Percentiles rank a stretch among this genome's conserved stretches.
Conservation (phyloP, 495 filamentous ascomycete genomes). For the Aspergillus campestris region DNA sequence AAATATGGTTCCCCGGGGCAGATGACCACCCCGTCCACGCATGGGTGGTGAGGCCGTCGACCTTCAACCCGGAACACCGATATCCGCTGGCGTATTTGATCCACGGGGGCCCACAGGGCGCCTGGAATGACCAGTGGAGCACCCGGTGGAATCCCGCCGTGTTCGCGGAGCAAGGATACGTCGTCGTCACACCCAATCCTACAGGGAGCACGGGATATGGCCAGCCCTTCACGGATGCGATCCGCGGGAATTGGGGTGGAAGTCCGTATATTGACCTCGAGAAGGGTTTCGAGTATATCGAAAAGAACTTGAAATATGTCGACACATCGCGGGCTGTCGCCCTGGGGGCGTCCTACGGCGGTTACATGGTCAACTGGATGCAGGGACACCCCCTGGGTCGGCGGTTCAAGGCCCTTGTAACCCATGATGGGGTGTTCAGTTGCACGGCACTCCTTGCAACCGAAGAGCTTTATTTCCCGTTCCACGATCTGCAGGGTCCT, state of each 20-base stretch:
- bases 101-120: constrained; percentile 82
- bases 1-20: constrained; percentile 63
- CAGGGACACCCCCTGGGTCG: constrained; percentile 48
- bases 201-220: constrained; percentile 84
- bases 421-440: constrained; percentile 84
- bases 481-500: constrained; percentile 72
- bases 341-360: constrained; percentile 78
- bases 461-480: constrained; percentile 85
- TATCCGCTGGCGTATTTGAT: constrained; percentile 81
- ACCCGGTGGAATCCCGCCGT: constrained; percentile 88
- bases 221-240: constrained; percentile 68
- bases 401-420: constrained; percentile 83
- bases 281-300: constrained; percentile 69
- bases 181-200: constrained; percentile 81
- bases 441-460: constrained; percentile 64
- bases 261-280: constrained; percentile 74
- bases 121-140: constrained; percentile 77
- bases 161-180: constrained; percentile 87
- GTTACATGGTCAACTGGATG: constrained; percentile 71
- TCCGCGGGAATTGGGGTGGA: constrained; percentile 71
- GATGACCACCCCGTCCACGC: constrained; percentile 64
- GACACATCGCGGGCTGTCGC: constrained; percentile 73
- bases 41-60: constrained; percentile 70
- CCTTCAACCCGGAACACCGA: constrained; percentile 61
- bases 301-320: constrained; percentile 61